Evolutionary conservation across 768 basidiomycete genomes (phyloP).

Genomic region (Tricholoma sp.): DNA sequence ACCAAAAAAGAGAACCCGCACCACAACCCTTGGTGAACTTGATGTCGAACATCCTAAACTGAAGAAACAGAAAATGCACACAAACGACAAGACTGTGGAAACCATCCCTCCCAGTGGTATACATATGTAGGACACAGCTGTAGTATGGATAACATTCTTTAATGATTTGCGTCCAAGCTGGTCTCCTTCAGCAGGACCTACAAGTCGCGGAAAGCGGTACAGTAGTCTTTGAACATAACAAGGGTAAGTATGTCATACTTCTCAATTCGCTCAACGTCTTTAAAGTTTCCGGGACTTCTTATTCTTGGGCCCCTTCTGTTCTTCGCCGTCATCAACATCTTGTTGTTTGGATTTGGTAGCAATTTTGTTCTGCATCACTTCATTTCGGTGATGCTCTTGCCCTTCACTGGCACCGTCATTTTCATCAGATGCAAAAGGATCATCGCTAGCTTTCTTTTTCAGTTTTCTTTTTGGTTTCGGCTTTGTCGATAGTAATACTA

Average conservation of each 20-base stretch:
- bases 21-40: conserved; percentile 18
- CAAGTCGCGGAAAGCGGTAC: not conserved
- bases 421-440: conserved; percentile 58
- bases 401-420: conserved; percentile 16
- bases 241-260: too few species aligned
- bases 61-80: conserved; percentile 29
- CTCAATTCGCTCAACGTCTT: too few species aligned
- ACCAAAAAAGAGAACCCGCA: conserved; percentile 28
- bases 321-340: conserved; percentile 21
- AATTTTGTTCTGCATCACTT: conserved; percentile 2
- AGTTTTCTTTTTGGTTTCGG: conserved; percentile 23
- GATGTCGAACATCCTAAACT: conserved; percentile 25
- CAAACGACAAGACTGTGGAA: not conserved
- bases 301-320: conserved; percentile 33
- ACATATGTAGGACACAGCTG: not conserved
- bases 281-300: conserved; percentile 15
- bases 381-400: conserved; percentile 13
- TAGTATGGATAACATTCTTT: not conserved
- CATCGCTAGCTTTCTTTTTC: conserved; percentile 33
- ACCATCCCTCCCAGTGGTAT: not conserved
- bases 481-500: conserved; percentile 23
- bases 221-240: not conserved
- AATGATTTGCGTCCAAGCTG: too few species aligned
- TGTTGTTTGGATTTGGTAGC: conserved; percentile 13
- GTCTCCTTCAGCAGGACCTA: too few species aligned